A percentile compares a stretch with the other conserved stretches of the same genome.
phyloP scores from a whole-genome alignment of 345 rosid species.

The Arabis hirsuta region DNA sequence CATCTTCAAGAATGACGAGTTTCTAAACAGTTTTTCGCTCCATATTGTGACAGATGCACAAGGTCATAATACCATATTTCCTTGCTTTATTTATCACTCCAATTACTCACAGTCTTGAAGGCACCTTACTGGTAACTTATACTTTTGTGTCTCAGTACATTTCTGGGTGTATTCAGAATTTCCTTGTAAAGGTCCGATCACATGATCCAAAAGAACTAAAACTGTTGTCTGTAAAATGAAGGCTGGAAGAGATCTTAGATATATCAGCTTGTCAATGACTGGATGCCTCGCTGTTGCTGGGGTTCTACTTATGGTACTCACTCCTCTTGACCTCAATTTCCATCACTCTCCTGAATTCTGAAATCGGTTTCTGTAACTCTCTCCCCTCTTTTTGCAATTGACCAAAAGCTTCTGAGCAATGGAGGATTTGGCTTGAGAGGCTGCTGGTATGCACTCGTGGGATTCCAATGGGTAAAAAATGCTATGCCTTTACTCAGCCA shows the following conservation, averaged over 20 bases:
- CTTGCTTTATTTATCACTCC: conserved; percentile 70
- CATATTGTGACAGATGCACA: conserved; percentile 76
- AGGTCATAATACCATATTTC: conserved; percentile 68
- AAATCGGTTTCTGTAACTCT: conserved; percentile 13
- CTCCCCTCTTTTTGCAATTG: conserved; percentile 5
- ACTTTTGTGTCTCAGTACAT: conserved; percentile 9
- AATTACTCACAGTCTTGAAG: conserved; percentile 79
- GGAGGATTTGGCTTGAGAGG: conserved; percentile 71
- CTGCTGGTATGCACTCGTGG: conserved; percentile 71
- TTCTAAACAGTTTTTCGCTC: conserved; percentile 9
- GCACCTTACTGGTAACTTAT: conserved; percentile 71
- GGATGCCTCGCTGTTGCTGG: conserved; percentile 69
- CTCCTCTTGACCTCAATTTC: background rate
- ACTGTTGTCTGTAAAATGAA: conserved; percentile 40
- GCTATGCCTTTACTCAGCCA: conserved; percentile 17
- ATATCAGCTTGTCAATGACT: conserved; percentile 65
- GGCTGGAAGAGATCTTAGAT: conserved; percentile 89
- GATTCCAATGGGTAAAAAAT: conserved; percentile 77
- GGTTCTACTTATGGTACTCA: conserved; percentile 60
- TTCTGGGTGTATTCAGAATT: conserved; percentile 1
- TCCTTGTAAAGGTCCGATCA: background rate
- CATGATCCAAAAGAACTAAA: conserved; percentile 20
- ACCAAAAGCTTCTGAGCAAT: conserved; percentile 55
- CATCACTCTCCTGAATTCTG: conserved; percentile 1
- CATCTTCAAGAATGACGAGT: conserved; percentile 9